A percentile compares a stretch with the other conserved stretches of the same genome.
phyloP scores from a whole-genome alignment of 2,329 filamentous ascomycete species.

The Pseudogymnoascus sp. region DNA sequence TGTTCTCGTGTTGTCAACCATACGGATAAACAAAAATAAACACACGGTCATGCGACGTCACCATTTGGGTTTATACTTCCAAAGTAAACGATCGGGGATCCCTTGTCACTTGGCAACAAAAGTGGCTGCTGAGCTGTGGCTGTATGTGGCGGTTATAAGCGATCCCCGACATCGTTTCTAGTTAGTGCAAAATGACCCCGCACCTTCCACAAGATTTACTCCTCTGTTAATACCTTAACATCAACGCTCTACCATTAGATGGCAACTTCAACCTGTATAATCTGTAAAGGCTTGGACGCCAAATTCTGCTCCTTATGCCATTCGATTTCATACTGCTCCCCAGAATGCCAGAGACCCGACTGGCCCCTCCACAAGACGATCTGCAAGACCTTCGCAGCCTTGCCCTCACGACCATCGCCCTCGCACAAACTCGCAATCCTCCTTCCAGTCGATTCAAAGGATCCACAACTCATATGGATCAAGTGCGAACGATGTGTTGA shows the following conservation, averaged over 20 bases:
- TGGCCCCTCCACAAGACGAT: slow-evolving; percentile 12
- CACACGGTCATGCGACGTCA: no score
- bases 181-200: not conserved
- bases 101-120: no score
- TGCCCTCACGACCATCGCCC: not conserved
- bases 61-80: no score
- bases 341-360: slow-evolving; percentile 6
- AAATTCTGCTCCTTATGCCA: slow-evolving; percentile 3
- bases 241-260: not conserved
- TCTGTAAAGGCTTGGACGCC: not conserved
- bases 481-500: not conserved
- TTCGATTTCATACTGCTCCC: slow-evolving; percentile 9
- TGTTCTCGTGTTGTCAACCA: no score
- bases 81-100: no score
- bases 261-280: not conserved
- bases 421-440: not conserved
- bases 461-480: not conserved
- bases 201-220: no score
- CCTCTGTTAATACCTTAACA: not conserved
- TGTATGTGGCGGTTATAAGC: no score
- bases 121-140: no score
- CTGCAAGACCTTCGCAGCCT: not conserved
- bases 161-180: no score
- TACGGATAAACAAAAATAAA: no score
- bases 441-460: not conserved